Percentiles rank a stretch among this genome's conserved stretches.
Evolutionary conservation across 768 basidiomycete species (phyloP).

Genomic region (Russula griseocarnosa): DNA sequence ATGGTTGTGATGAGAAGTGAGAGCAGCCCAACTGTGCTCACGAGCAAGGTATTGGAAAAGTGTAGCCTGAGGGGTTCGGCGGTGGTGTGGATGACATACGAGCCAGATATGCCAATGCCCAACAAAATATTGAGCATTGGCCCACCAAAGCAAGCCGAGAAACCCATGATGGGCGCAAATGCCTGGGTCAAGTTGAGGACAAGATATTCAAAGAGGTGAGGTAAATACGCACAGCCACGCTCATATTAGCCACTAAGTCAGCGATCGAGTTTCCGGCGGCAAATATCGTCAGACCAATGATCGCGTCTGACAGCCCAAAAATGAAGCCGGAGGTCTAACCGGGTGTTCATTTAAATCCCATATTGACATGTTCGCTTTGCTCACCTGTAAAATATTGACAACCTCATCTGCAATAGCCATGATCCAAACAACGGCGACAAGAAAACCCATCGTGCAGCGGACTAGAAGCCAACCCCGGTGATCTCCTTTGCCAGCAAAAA

Average conservation of each 20-base stretch:
- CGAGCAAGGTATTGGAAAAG: slow-evolving; percentile 79
- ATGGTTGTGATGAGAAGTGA: slow-evolving; percentile 69
- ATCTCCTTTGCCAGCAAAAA: slow-evolving; percentile 57
- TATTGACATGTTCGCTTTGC: neutral
- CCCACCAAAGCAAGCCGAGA: slow-evolving; percentile 91
- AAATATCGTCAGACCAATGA: slow-evolving; percentile 95
- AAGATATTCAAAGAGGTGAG: neutral
- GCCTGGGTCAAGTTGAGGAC: slow-evolving; percentile 40
- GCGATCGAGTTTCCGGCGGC: slow-evolving; percentile 95
- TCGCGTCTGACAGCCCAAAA: slow-evolving; percentile 93
- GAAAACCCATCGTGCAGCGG: slow-evolving; percentile 87
- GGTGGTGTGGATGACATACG: slow-evolving; percentile 71
- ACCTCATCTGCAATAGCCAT: slow-evolving; percentile 98
- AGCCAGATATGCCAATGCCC: slow-evolving; percentile 88
- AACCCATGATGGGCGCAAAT: slow-evolving; percentile 91
- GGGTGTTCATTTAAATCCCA: slow-evolving; percentile 3
- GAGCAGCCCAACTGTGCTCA: slow-evolving; percentile 81
- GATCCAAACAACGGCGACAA: slow-evolving; percentile 92
- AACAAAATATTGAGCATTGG: slow-evolving; percentile 90
- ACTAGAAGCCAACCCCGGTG: slow-evolving; percentile 56
- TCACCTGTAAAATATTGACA: slow-evolving; percentile 81
- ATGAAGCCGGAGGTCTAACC: slow-evolving; percentile 84
- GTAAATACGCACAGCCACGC: slow-evolving; percentile 65
- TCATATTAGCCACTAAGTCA: slow-evolving; percentile 95
- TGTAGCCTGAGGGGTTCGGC: slow-evolving; percentile 62